Base-by-base conservation (phyloP, 2,329 filamentous ascomycete species). In the Aspergillus pseudoglaucus region DNA sequence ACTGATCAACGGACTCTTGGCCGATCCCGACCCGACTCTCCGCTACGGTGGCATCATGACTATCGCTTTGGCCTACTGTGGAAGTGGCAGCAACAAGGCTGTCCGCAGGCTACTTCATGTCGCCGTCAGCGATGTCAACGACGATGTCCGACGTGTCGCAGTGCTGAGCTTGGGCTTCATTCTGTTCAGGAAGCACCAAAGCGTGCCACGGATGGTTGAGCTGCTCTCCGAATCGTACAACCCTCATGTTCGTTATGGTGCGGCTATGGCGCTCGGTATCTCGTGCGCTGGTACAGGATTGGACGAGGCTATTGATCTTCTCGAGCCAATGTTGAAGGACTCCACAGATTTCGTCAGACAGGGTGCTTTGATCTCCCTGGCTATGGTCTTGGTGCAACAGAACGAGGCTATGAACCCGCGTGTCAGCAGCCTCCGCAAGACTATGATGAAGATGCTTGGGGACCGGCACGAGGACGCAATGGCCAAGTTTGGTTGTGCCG, bases 361-460 rank as follows among this genome's bases (percentile, higher is more conserved):
- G 71, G 93, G 94, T 65, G 91, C 93, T 37, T 77, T 97, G 54
- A 97, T 98, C 59, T 83, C 93, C 2, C 78, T 97, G 49, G 83
- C 93, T 51, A 98, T 98, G 93, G 95, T 98, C 60, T 85, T 98
- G 79, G 88, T 96, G n/a, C 93, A 98, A 73, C 93, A 97, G 68
- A 98, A 97, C 62, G 93, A 98, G 71, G 85, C 86, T 23, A 95
- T 96, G 88, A 98, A 97, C 72, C 90, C 93, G 60, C 96, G 97
- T 76, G 91, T 96, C 42, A 82, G 84, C 18, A 81, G 84, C 1
- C 90, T 97, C 56, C 85, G 93, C 60, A 96, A 96, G 76, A 90
- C 88, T 3, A 81, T 98, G 52, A 86, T 89, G 74, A 97, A 95
- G 78, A 89, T 96, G 48, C 84, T 97, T 20, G 83, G 87, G 35